These are phyloP conservation scores for Cryptococcus sp. DNA, from an alignment of 1,284 basidiomycete genomes.

Conservation along the genomic window DNA sequence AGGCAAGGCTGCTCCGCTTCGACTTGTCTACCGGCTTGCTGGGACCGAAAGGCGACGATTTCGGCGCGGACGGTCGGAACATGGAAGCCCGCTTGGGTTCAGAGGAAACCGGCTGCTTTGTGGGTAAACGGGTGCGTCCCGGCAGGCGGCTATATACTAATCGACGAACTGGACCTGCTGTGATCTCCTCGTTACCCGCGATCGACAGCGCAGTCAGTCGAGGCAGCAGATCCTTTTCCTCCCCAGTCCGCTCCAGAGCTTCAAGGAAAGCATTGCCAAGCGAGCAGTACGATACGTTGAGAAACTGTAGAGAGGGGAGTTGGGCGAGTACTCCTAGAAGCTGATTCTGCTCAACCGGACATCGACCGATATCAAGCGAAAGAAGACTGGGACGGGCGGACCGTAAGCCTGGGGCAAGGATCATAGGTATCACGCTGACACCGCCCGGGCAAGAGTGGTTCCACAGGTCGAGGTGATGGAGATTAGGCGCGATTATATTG, in stretches of 20 bases:
- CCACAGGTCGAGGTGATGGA: conserved; percentile 18
- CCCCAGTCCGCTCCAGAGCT: conserved; percentile 15
- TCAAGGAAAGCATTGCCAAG: conserved; percentile 35
- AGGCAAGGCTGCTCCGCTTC: too few relatives aligned
- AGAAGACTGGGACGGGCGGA: conserved; percentile 18
- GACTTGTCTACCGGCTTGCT: not conserved
- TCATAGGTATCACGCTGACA: too few relatives aligned
- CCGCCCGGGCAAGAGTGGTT: not conserved
- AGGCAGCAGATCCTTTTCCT: conserved; percentile 25
- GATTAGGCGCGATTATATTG: conserved; percentile 11
- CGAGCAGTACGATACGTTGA: conserved; percentile 29
- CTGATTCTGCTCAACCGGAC: conserved; percentile 2
- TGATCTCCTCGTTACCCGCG: conserved; percentile 23
- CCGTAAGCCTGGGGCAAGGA: conserved; percentile 17
- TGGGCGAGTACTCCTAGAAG: conserved; percentile 13
- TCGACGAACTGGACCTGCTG: conserved; percentile 23
- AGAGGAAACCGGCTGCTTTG: not conserved
- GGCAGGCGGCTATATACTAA: conserved; percentile 21
- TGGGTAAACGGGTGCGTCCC: not conserved
- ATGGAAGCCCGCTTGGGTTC: not conserved
- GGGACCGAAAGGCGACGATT: not conserved
- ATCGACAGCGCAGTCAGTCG: conserved; percentile 35
- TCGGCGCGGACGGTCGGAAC: not conserved
- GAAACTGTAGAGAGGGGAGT: conserved; percentile 25
- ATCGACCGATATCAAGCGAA: conserved; percentile 32